A percentile compares a stretch with the other conserved stretches of the same genome.
Conservation (phyloP, 2,329 filamentous ascomycete species). For the Phaeoacremonium minimum region DNA sequence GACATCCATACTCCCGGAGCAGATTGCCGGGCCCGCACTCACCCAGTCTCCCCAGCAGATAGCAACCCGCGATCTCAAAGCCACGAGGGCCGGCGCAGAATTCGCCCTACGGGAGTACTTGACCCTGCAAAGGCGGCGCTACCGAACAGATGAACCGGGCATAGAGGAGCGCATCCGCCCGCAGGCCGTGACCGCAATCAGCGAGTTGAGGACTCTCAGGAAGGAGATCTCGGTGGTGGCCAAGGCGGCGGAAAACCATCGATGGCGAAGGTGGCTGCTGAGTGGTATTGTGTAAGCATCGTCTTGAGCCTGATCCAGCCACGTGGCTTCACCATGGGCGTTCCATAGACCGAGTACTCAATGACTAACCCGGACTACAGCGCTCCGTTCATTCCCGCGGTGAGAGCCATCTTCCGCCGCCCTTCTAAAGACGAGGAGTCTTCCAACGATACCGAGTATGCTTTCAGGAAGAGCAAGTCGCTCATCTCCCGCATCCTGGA, state of each 20-base stretch:
- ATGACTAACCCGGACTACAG: conserved; percentile 20
- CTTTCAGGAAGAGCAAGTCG: conserved; percentile 45
- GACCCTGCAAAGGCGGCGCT: conserved; percentile 22
- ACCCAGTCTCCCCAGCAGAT: conserved; percentile 14
- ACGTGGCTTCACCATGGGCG: not conserved
- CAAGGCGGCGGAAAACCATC: conserved; percentile 38
- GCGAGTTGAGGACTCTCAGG: conserved; percentile 38
- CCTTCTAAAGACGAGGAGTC: conserved; percentile 28
- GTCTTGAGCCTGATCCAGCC: not conserved
- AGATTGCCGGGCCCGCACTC: conserved; percentile 4
- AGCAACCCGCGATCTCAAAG: conserved; percentile 13
- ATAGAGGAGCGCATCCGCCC: conserved; percentile 36
- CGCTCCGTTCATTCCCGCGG: conserved; percentile 45
- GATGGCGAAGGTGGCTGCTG: conserved; percentile 49
- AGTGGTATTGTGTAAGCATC: conserved; percentile 48
- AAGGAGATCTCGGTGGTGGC: conserved; percentile 37
- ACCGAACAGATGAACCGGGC: conserved; percentile 20
- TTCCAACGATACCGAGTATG: conserved; percentile 53
- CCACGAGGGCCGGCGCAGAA: conserved; percentile 17
- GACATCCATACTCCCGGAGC: no score
- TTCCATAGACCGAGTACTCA: no score
- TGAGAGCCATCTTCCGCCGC: conserved; percentile 47
- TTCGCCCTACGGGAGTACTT: conserved; percentile 27
- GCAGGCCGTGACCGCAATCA: conserved; percentile 36
- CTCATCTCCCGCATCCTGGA: conserved; percentile 45